Evolutionary conservation across 2,329 filamentous ascomycete species (phyloP).

Genomic region (Aaosphaeria pasadenensis): DNA sequence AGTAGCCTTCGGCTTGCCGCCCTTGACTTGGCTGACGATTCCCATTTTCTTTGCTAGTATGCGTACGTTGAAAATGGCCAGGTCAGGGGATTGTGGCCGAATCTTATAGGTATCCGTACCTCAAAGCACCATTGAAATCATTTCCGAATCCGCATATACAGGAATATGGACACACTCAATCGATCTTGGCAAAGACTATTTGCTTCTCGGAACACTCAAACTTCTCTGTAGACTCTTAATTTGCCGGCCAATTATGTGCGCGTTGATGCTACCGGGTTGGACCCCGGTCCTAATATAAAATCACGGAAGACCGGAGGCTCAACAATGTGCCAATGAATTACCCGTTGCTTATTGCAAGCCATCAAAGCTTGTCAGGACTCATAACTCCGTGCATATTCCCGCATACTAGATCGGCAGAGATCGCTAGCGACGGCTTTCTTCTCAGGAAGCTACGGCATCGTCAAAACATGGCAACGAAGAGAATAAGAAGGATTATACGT

Average conservation of each 20-base stretch:
- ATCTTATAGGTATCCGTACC: not conserved
- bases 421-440: too few species aligned
- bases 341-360: constrained; percentile 7
- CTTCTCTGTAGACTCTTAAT: not conserved
- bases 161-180: not conserved
- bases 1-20: not conserved
- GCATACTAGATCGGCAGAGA: not conserved
- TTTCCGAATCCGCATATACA: not conserved
- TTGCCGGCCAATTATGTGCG: not conserved
- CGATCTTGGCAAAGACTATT: not conserved
- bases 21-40: not conserved
- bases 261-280: constrained; percentile 3
- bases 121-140: not conserved
- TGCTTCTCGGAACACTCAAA: not conserved
- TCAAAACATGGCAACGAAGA: too few species aligned
- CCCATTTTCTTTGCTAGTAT: not conserved
- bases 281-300: constrained; percentile 1
- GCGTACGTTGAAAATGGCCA: not conserved
- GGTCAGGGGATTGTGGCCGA: not conserved
- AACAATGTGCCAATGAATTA: constrained; percentile 3
- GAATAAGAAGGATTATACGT: too few species aligned
- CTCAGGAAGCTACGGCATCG: too few species aligned
- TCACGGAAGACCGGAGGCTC: constrained; percentile 4
- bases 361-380: constrained; percentile 8
- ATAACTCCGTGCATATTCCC: constrained; percentile 1